These are phyloP conservation scores for Populus davidiana DNA, from an alignment of 345 rosid species.

Conservation along the genomic window DNA sequence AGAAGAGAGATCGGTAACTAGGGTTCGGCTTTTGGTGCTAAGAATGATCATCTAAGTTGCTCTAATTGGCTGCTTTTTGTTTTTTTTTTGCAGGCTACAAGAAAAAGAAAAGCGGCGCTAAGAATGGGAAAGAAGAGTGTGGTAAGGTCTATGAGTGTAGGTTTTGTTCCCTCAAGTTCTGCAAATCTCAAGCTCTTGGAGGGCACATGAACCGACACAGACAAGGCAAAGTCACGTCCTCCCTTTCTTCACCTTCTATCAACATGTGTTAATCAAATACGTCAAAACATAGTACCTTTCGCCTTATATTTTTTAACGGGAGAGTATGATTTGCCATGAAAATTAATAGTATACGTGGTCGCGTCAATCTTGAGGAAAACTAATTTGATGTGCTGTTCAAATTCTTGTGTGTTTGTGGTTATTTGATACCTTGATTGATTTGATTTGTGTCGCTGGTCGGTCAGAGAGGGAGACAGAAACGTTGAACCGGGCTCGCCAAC, in stretches of 20 bases:
- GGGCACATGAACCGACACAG: constrained; percentile 99
- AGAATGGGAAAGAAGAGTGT: constrained; percentile 81
- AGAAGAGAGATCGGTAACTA: constrained; percentile 15
- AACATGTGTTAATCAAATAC: not conserved
- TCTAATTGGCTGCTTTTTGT: constrained; percentile 34
- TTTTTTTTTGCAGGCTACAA: constrained; percentile 33
- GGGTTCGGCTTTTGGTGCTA: constrained; percentile 35
- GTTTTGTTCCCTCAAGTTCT: constrained; percentile 99
- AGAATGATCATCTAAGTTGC: constrained; percentile 40
- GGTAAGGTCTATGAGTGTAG: constrained; percentile 93
- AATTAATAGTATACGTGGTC: constrained; percentile 18
- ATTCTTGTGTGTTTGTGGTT: constrained; percentile 8
- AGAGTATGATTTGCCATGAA: constrained; percentile 12
- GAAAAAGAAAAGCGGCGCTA: constrained; percentile 64
- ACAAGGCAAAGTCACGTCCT: constrained; percentile 56
- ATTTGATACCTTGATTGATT: constrained; percentile 15
- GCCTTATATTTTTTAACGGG: not conserved
- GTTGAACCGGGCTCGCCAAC: constrained; percentile 96
- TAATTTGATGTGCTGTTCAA: constrained; percentile 24
- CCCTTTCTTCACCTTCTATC: not conserved
- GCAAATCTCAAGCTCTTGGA: constrained; percentile 99
- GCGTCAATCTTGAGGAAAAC: constrained; percentile 34
- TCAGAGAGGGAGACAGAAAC: constrained; percentile 98
- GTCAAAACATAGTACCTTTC: not conserved
- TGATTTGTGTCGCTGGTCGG: constrained; percentile 23